These are phyloP conservation scores for Botrytis squamosa DNA, from an alignment of 2,329 filamentous ascomycete species.

Conservation along the genomic window DNA sequence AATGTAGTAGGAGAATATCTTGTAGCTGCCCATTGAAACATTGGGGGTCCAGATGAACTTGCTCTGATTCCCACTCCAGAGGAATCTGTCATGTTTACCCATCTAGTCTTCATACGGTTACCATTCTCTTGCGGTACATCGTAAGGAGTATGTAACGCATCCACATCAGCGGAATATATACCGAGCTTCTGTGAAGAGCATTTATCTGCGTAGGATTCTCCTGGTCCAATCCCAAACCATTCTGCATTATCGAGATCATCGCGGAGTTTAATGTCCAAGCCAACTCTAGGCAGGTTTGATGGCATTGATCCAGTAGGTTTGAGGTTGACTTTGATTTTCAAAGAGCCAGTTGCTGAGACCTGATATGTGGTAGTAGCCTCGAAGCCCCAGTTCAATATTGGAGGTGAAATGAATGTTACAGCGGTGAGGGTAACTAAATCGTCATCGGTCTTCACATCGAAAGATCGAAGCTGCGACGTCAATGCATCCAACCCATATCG, in stretches of 20 bases:
- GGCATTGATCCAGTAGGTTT: conserved; percentile 51
- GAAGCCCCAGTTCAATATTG: conserved; percentile 60
- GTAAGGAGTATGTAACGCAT: conserved; percentile 57
- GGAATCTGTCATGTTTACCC: conserved; percentile 17
- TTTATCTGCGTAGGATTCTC: conserved; percentile 66
- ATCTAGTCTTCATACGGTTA: conserved; percentile 25
- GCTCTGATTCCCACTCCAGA: conserved; percentile 8
- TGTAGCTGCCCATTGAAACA: conserved; percentile 44
- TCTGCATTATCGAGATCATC: conserved; percentile 47
- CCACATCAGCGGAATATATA: conserved; percentile 48
- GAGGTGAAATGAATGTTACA: conserved; percentile 54
- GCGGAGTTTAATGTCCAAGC: conserved; percentile 55
- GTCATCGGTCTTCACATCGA: conserved; percentile 36
- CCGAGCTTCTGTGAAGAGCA: conserved; percentile 60
- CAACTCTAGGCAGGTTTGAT: conserved; percentile 58
- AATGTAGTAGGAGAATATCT: conserved; percentile 53
- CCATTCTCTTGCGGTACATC: conserved; percentile 58
- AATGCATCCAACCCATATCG: conserved; percentile 50
- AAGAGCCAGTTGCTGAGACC: conserved; percentile 46
- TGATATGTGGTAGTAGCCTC: conserved; percentile 52
- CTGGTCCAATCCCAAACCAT: conserved; percentile 68
- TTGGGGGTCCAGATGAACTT: conserved; percentile 28
- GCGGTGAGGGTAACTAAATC: conserved; percentile 44
- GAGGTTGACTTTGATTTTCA: conserved; percentile 49
- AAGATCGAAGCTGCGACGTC: conserved; percentile 48